A percentile compares a stretch with the other conserved stretches of the same genome.
phyloP scores from a whole-genome alignment of 2,329 filamentous ascomycete species.

The Phyllosticta citrichinensis region DNA sequence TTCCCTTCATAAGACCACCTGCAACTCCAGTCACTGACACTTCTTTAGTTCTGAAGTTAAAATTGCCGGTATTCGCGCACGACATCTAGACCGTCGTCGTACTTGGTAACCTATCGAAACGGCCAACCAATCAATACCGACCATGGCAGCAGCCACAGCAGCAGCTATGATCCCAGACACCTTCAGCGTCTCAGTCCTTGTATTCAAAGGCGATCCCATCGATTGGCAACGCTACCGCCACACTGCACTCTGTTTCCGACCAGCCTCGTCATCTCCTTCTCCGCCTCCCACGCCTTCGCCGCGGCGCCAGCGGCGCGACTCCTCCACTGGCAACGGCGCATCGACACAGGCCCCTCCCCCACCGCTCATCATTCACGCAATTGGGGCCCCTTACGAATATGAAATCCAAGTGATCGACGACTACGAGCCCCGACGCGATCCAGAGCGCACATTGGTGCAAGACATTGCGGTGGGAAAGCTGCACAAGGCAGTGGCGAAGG shows the following conservation, averaged over 20 bases:
- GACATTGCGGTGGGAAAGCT: conserved; percentile 5
- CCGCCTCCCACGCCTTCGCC: background rate
- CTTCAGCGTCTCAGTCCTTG: conserved; percentile 1
- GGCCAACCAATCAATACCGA: background rate
- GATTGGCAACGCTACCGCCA: conserved; percentile 7
- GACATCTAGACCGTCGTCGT: background rate
- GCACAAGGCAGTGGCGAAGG: conserved; percentile 2
- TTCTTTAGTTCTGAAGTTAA: background rate
- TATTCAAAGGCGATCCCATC: conserved; percentile 7
- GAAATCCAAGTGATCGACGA: conserved; percentile 1
- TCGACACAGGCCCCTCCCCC: background rate
- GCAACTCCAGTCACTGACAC: background rate
- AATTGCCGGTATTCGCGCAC: background rate
- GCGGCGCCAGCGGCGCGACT: background rate
- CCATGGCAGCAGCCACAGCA: background rate
- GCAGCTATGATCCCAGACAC: background rate
- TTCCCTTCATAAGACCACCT: background rate
- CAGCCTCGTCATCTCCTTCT: background rate
- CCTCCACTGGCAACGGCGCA: background rate
- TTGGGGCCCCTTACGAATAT: background rate
- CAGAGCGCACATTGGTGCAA: background rate
- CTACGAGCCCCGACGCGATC: conserved; percentile 4
- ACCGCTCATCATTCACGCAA: conserved; percentile 1
- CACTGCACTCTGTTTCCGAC: conserved; percentile 6
- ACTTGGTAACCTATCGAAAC: background rate